Percentiles rank a stretch among this genome's conserved stretches.
phyloP scores from a whole-genome alignment of 73 alveolate species.

The Blepharisma stoltei region DNA sequence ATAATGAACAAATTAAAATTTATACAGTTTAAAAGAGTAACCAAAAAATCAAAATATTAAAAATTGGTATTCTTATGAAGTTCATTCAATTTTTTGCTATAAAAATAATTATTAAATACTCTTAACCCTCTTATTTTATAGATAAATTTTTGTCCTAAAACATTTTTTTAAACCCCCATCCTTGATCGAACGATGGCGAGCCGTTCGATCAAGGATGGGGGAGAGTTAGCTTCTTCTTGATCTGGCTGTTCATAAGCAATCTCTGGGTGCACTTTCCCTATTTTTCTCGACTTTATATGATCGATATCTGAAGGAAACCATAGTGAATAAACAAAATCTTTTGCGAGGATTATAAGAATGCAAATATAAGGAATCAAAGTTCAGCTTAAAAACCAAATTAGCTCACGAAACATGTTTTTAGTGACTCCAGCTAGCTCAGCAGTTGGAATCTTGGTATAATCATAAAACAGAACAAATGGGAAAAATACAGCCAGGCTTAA shows the following conservation, averaged over 20 bases:
- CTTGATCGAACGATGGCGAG: too few relatives aligned
- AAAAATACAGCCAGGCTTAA: background rate
- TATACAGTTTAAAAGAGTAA: too few relatives aligned
- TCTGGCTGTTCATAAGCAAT: background rate
- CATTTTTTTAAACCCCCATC: too few relatives aligned
- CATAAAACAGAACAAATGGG: background rate
- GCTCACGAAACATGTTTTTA: background rate
- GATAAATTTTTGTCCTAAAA: too few relatives aligned
- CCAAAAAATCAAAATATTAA: too few relatives aligned
- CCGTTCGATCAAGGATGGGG: too few relatives aligned
- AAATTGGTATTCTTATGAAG: too few relatives aligned
- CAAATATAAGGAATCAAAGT: constrained; percentile 4
- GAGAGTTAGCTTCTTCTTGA: background rate
- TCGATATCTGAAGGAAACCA: constrained; percentile 4
- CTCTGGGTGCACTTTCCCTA: background rate
- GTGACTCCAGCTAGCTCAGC: background rate
- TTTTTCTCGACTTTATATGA: background rate
- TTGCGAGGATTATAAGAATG: background rate
- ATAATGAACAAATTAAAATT: too few relatives aligned
- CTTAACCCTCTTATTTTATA: too few relatives aligned
- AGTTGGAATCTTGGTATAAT: background rate
- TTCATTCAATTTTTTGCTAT: too few relatives aligned
- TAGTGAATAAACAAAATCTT: background rate
- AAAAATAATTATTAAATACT: too few relatives aligned
- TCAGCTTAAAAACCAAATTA: background rate